Evolutionary conservation across 2,329 filamentous ascomycete genomes (phyloP), one percentile per base, ranked within the genome.

Genomic region (Hypoxylon sp.): DNA sequence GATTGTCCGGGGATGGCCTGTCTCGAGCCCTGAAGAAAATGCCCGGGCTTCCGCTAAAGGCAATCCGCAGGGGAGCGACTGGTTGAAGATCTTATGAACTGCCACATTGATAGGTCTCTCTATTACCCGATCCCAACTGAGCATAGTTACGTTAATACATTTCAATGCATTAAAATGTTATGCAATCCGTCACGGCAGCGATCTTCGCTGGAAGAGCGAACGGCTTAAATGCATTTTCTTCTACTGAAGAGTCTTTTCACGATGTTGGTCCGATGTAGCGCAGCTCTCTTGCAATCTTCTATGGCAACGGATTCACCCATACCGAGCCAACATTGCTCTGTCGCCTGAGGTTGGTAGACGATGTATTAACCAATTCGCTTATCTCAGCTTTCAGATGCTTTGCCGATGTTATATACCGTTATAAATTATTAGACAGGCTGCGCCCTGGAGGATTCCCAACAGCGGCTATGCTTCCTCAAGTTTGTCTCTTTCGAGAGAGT

Each of bases 1-100:
- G 54, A 58, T 61, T 58, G 67, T 63, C 54, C 64, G 64, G 67
- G 67, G 67, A 69, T 67, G 51, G 64, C 61, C 64, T 64, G 56
- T 64, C 58, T 62, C 32, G 54, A 64, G 56, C 59, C 61, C 64
- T 62, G 54, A 65, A 65, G 45, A 67, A 61, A 59, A 67, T 46
- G 48, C 38, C 56, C 67, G 67, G 67, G 61, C 64, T 69, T 65
- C 67, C 67, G 58, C 60, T 65, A 67, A 51, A 40, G 67, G 67
- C 61, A 69, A 67, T 42, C 67, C 67, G 67, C 58, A 62, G 58
- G 58, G 54, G 40, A 46, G 53, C 54, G 42, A 61, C 64, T 61
- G 38, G 52, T n/a, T 46, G 64, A 69, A 69, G 67, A 69, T 69
- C 67, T 65, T 63, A 50, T 62, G 57, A 67, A 45, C 62, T 57